A percentile compares a stretch with the other conserved stretches of the same genome.
phyloP scores from a whole-genome alignment of 345 rosid genomes.

The Odontarrhena argentea region DNA sequence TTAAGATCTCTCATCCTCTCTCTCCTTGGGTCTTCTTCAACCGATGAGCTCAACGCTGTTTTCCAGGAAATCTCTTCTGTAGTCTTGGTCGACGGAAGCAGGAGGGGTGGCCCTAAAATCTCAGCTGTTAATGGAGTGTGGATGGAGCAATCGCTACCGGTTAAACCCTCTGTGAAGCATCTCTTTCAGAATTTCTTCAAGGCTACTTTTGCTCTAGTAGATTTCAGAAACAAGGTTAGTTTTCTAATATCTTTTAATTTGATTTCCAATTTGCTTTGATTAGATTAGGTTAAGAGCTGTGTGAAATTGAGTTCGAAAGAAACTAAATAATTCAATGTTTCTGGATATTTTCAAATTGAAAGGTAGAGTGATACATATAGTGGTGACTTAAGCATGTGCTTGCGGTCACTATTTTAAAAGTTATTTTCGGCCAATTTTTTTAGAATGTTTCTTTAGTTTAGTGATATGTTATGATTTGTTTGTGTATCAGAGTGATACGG shows the following conservation, averaged over 20 bases:
- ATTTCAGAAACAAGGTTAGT: conserved; percentile 4
- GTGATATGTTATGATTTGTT: too few species aligned
- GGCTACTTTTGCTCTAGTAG: conserved; percentile 3
- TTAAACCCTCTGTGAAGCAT: neutral
- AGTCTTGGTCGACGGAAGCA: neutral
- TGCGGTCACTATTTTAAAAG: too few species aligned
- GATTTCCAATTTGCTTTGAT: too few species aligned
- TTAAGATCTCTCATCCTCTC: too few species aligned
- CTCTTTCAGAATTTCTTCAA: conserved; percentile 3
- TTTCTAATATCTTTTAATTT: neutral
- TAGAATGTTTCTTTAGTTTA: too few species aligned
- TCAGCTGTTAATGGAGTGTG: neutral
- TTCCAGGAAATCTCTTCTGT: neutral
- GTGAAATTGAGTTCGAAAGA: too few species aligned
- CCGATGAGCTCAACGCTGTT: conserved; percentile 2
- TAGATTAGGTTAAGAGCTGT: too few species aligned
- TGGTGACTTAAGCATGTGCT: too few species aligned
- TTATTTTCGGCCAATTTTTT: too few species aligned
- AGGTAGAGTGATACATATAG: too few species aligned
- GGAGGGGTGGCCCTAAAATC: conserved; percentile 16
- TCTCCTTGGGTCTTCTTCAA: neutral
- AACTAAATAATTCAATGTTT: too few species aligned
- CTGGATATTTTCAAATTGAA: neutral
- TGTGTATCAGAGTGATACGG: too few species aligned
- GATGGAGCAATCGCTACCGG: conserved; percentile 16